Conservation (phyloP, 192 early-diverging fungal species). For the Backusella psychrophila region DNA sequence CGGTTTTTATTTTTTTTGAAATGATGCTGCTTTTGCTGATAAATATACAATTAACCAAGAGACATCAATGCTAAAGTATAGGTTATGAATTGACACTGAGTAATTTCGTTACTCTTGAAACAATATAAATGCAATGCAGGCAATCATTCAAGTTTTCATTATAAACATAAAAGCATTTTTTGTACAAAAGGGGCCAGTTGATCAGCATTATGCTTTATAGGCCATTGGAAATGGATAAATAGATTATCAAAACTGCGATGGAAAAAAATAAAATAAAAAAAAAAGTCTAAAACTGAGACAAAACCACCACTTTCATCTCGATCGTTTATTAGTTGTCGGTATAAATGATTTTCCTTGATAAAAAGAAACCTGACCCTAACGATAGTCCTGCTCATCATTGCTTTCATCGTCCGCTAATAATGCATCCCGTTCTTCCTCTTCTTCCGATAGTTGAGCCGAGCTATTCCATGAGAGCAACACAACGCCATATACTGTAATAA, state of each 20-base stretch:
- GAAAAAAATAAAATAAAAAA: background rate
- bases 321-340: background rate
- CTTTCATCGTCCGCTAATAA: background rate
- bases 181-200: background rate
- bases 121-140: background rate
- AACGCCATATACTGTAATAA: conserved; percentile 62
- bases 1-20: background rate
- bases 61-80: background rate
- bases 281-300: background rate
- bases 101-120: background rate
- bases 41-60: background rate
- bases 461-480: conserved; percentile 57
- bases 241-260: background rate
- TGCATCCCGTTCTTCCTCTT: background rate
- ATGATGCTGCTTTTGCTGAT: background rate
- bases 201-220: background rate
- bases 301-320: background rate
- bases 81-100: background rate
- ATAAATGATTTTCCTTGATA: background rate
- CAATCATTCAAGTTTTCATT: background rate
- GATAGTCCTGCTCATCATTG: background rate
- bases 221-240: background rate
- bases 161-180: background rate
- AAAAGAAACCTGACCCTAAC: background rate
- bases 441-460: background rate